Evolutionary conservation across 371 early-diverging fungal species (phyloP).

Genomic region (Mortierella sp.): DNA sequence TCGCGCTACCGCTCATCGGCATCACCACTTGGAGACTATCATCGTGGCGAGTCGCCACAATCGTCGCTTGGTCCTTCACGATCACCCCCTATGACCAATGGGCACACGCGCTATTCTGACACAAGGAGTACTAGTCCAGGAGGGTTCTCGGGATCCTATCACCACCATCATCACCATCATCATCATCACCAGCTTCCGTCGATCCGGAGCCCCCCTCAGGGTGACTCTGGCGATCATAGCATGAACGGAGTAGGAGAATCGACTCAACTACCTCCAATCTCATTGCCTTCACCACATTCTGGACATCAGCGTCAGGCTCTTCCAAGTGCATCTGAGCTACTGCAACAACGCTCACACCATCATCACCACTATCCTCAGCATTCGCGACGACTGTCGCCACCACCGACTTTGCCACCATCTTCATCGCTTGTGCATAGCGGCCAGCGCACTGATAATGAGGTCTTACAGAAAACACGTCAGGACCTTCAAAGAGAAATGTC

Average conservation of each 20-base stretch:
- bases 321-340: conserved; percentile 42
- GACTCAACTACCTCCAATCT: conserved; percentile 39
- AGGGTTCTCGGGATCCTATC: conserved; percentile 8
- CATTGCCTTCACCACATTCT: conserved; percentile 30
- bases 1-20: conserved; percentile 21
- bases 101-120: conserved; percentile 1
- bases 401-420: conserved; percentile 5
- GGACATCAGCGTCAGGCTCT: conserved; percentile 20
- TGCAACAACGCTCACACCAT: conserved; percentile 13
- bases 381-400: conserved; percentile 10
- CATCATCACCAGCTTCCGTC: conserved; percentile 25
- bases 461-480: conserved; percentile 67
- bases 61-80: background rate
- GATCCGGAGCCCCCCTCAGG: conserved; percentile 24
- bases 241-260: background rate
- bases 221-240: background rate
- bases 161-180: background rate
- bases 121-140: conserved; percentile 8
- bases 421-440: conserved; percentile 6
- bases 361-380: conserved; percentile 6
- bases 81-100: background rate
- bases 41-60: conserved; percentile 17
- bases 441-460: conserved; percentile 51
- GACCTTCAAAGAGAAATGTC: conserved; percentile 72
- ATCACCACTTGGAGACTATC: conserved; percentile 25